phyloP scores from a whole-genome alignment of 2,329 filamentous ascomycete genomes.

The Exophiala sideris region DNA sequence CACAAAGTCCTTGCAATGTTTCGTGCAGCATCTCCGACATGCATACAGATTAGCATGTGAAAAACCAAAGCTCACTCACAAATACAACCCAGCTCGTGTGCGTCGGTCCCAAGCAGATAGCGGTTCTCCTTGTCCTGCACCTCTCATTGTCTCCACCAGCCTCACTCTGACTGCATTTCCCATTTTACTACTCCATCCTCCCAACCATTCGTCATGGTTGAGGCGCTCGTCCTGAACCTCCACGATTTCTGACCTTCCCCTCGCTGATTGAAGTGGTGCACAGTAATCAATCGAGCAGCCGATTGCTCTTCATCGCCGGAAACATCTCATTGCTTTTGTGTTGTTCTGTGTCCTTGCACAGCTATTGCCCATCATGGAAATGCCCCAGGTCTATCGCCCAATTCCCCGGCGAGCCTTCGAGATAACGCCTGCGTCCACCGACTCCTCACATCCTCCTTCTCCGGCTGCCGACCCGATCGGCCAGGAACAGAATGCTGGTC shows the following conservation, averaged over 20 bases:
- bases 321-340: too few species aligned
- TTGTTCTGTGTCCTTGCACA: not conserved
- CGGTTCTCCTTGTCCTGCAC: not conserved
- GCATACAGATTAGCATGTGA: too few species aligned
- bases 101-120: not conserved
- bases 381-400: constrained; percentile 57
- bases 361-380: constrained; percentile 23
- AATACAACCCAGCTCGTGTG: too few species aligned
- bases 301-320: not conserved
- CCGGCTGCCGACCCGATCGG: constrained; percentile 37
- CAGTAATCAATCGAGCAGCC: not conserved
- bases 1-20: too few species aligned
- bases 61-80: too few species aligned
- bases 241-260: not conserved
- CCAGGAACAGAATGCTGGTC: constrained; percentile 33
- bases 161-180: not conserved
- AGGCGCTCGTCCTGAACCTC: not conserved
- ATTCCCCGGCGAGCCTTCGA: constrained; percentile 70
- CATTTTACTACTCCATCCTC: not conserved
- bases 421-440: constrained; percentile 48
- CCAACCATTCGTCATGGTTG: constrained; percentile 3
- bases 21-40: too few species aligned
- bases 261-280: not conserved
- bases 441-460: constrained; percentile 41
- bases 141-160: not conserved